A percentile compares a stretch with the other conserved stretches of the same genome.
These are phyloP conservation scores for Abrus precatorius DNA, from an alignment of 306 rosid genomes.

Conservation along the genomic window DNA sequence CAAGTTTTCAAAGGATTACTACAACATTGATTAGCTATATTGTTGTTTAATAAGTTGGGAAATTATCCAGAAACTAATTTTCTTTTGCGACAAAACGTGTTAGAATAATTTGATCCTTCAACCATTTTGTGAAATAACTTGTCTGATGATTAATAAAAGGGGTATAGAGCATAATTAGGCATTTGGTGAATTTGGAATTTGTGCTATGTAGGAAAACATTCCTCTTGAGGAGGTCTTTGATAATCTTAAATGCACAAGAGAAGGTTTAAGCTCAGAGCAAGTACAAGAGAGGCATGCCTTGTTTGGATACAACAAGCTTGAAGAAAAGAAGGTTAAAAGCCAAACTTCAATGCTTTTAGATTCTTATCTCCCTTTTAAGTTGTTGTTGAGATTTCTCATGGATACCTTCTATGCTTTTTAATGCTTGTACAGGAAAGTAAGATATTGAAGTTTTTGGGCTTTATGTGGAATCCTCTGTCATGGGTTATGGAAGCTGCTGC, in stretches of 20 bases:
- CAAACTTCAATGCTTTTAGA: constrained; percentile 24
- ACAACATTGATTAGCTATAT: not conserved
- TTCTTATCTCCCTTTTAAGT: not conserved
- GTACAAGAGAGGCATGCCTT: constrained; percentile 64
- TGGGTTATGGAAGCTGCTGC: constrained; percentile 97
- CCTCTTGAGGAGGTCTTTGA: constrained; percentile 76
- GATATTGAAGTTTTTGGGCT: constrained; percentile 73
- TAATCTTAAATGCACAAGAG: constrained; percentile 63
- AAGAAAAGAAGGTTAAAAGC: constrained; percentile 73
- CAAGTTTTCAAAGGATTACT: not conserved
- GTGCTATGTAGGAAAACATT: constrained; percentile 67
- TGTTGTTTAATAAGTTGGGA: constrained; percentile 11
- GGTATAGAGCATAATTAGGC: not conserved
- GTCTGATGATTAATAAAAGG: not conserved
- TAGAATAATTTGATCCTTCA: not conserved
- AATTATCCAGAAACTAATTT: not conserved
- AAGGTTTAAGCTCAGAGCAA: constrained; percentile 68
- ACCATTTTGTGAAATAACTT: not conserved
- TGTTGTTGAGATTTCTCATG: constrained; percentile 28
- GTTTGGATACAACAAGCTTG: constrained; percentile 81
- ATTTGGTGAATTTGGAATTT: constrained; percentile 46
- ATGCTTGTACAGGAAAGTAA: constrained; percentile 66
- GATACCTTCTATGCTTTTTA: not conserved
- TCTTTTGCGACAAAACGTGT: not conserved
- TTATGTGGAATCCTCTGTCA: constrained; percentile 90